Evolutionary conservation across 2,329 filamentous ascomycete genomes (phyloP), one percentile per base, ranked within the genome.

Genomic region (Sporothrix globosa): DNA sequence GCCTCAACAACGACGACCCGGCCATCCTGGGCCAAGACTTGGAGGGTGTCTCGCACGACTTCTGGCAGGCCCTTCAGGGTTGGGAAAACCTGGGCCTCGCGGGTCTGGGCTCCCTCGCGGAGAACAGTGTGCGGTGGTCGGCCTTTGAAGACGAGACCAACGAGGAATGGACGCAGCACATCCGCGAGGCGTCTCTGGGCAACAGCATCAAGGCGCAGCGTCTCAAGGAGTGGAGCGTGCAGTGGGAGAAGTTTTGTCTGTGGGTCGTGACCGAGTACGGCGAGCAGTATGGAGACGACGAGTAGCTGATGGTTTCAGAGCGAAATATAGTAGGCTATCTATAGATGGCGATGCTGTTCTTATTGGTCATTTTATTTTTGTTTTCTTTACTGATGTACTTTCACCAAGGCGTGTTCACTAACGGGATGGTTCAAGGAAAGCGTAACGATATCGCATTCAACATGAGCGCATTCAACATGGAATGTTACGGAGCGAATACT

Each of bases 51-150:
- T 95, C 91, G 1, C 92, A 97, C 79, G 93, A 97, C 80, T 97
- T 97, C 80, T 97, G 93, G 92, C 93, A 97, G 80, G 91, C 92
- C 1, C 82, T 97, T 24, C 93, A 97, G 80, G 94, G 92, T 0
- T 96, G 94, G 88, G 91, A 97, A 71, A 97, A 96, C 77, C 86
- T 97, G 17, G 96, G 94, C 0, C 84, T 98, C 2, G 93, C 92
- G 13, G 95, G 94, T 0, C 81, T 98, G 68, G 95, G 91, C 0
- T 91, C 90, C 70, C 84, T 99, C 75, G 95, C 93, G 0, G 93
- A 98, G 84, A 98, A 97, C 77, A 96, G 92, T 74, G 89, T 98
- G 58, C 86, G 92, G 53, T 98, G 93, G 92, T 91, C 93, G 10
- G 91, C 90, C 27, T 96, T 94, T 75, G 93, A 97, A 77, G 93